phyloP scores from a whole-genome alignment of 2,329 filamentous ascomycete genomes.

The Trichoderma sp. region DNA sequence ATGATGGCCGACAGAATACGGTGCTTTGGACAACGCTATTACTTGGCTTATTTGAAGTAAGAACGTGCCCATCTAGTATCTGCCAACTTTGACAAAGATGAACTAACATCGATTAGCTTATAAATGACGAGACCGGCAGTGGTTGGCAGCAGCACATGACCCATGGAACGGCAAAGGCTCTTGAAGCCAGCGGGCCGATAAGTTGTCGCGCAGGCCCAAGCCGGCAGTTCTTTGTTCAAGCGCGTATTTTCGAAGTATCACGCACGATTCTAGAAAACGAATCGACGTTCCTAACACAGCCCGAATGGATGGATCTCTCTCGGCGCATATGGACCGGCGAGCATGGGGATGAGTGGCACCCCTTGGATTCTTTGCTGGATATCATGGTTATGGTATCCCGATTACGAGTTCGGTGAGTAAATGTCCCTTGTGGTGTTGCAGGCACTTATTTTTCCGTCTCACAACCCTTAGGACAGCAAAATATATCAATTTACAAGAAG shows the following conservation, averaged over 20 bases:
- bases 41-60: slow-evolving; percentile 43
- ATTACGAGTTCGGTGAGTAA: slow-evolving; percentile 39
- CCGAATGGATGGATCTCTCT: slow-evolving; percentile 31
- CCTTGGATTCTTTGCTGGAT: slow-evolving; percentile 38
- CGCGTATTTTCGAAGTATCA: slow-evolving; percentile 36
- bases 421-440: not conserved
- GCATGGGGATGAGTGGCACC: not conserved
- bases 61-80: not conserved
- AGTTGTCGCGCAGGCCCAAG: slow-evolving; percentile 34
- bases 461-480: not conserved
- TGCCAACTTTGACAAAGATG: not conserved
- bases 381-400: slow-evolving; percentile 40
- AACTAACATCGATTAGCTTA: slow-evolving; percentile 34
- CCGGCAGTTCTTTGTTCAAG: slow-evolving; percentile 39
- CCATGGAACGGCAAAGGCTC: slow-evolving; percentile 40
- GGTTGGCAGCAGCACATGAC: slow-evolving; percentile 44
- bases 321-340: slow-evolving; percentile 16
- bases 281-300: slow-evolving; percentile 33
- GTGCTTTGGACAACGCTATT: slow-evolving; percentile 43
- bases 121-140: slow-evolving; percentile 39
- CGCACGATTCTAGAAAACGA: slow-evolving; percentile 36
- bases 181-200: slow-evolving; percentile 38
- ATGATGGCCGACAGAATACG: slow-evolving; percentile 25
- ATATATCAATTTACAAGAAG: slow-evolving; percentile 11
- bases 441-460: not conserved